These are phyloP conservation scores for Amanita inopinata DNA, from an alignment of 768 basidiomycete species.

Conservation along the genomic window DNA sequence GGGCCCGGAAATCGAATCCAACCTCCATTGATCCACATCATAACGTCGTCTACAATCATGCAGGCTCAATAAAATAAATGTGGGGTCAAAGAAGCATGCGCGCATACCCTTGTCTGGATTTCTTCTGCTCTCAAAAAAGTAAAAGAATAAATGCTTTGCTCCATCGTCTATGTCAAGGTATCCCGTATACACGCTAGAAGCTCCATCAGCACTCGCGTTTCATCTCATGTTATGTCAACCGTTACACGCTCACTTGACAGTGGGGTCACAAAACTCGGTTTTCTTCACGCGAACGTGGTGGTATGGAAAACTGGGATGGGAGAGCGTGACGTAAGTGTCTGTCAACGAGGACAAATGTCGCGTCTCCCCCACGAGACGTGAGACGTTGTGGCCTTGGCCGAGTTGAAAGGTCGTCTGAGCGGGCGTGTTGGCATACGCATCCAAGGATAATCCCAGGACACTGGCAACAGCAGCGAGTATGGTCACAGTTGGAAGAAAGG, in stretches of 20 bases:
- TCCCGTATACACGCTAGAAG: slow-evolving; percentile 27
- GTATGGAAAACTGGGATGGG: slow-evolving; percentile 41
- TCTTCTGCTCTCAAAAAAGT: slow-evolving; percentile 64
- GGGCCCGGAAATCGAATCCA: no score
- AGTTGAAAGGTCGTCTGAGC: no score
- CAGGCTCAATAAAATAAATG: not conserved
- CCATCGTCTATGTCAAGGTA: slow-evolving; percentile 36
- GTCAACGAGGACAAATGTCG: slow-evolving; percentile 4
- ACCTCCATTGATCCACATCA: slow-evolving; percentile 68
- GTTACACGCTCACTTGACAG: slow-evolving; percentile 46
- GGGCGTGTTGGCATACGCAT: no score
- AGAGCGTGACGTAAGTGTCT: slow-evolving; percentile 27
- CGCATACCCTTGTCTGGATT: slow-evolving; percentile 41
- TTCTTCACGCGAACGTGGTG: slow-evolving; percentile 53
- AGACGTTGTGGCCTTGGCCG: no score
- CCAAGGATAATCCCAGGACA: no score
- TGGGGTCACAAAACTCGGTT: slow-evolving; percentile 51
- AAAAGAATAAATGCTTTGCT: slow-evolving; percentile 60
- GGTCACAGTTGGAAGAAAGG: no score
- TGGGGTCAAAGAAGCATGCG: slow-evolving; percentile 8
- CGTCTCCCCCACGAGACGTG: no score
- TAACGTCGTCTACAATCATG: slow-evolving; percentile 38
- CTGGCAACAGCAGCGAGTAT: no score
- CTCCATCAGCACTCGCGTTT: not conserved
- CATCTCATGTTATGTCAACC: no score